Percentiles rank a stretch among this genome's conserved stretches.
These are phyloP conservation scores for Fusarium camptoceras DNA, from an alignment of 2,329 filamentous ascomycete genomes.

Conservation along the genomic window DNA sequence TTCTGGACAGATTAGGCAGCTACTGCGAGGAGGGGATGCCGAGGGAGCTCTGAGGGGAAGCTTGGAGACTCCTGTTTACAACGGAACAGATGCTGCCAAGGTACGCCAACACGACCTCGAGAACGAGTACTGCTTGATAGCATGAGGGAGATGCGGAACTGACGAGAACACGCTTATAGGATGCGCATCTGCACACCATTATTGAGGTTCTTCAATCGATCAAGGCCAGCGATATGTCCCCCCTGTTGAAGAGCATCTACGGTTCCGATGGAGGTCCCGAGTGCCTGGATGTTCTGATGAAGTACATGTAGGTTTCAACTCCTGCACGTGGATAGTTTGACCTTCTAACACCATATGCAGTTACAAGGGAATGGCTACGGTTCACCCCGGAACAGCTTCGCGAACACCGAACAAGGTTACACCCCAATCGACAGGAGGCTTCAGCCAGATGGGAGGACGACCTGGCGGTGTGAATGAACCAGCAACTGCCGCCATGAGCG, in stretches of 20 bases:
- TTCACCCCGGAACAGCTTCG: slow-evolving; percentile 56
- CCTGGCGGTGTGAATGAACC: slow-evolving; percentile 71
- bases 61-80: slow-evolving; percentile 86
- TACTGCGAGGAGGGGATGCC: slow-evolving; percentile 85
- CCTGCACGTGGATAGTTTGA: not conserved
- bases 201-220: slow-evolving; percentile 96
- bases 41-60: slow-evolving; percentile 88
- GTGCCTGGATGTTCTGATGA: slow-evolving; percentile 92
- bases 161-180: slow-evolving; percentile 60
- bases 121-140: not conserved
- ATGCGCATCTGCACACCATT: slow-evolving; percentile 87
- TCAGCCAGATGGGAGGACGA: slow-evolving; percentile 79
- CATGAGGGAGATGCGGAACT: slow-evolving; percentile 1
- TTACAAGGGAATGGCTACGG: slow-evolving; percentile 87
- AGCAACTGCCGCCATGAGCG: slow-evolving; percentile 92
- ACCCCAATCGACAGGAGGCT: slow-evolving; percentile 82
- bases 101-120: slow-evolving; percentile 49
- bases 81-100: slow-evolving; percentile 68
- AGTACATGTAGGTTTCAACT: slow-evolving; percentile 81
- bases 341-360: slow-evolving; percentile 56
- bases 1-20: slow-evolving; percentile 84
- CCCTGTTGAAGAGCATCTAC: slow-evolving; percentile 85
- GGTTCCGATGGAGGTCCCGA: slow-evolving; percentile 82
- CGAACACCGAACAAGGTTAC: slow-evolving; percentile 63
- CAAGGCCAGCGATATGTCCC: slow-evolving; percentile 94